These are phyloP conservation scores for Pythium monospermum DNA, from an alignment of 352 stramenopile genomes.

Conservation along the genomic window DNA sequence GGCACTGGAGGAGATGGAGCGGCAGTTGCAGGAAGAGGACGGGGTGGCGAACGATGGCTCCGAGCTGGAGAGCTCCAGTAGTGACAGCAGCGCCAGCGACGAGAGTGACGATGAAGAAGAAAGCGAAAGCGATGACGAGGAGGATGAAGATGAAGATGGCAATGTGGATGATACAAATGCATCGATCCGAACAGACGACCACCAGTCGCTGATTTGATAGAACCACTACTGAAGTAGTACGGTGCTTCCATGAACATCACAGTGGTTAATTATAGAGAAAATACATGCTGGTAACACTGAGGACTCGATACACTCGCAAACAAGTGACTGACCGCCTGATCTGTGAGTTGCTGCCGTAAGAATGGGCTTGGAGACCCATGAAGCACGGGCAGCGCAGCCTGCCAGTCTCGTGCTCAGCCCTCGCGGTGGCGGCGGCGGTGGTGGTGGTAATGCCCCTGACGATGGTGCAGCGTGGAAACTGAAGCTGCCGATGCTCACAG, in stretches of 20 bases:
- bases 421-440: background rate
- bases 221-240: too few relatives aligned
- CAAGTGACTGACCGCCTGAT: too few relatives aligned
- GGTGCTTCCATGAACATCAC: too few relatives aligned
- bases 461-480: background rate
- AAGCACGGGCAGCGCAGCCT: conserved; percentile 17
- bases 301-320: background rate
- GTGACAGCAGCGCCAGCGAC: conserved; percentile 18
- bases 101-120: conserved; percentile 10
- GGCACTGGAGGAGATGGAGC: conserved; percentile 72
- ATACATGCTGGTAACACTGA: too few relatives aligned
- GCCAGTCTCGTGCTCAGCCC: background rate
- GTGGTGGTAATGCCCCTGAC: too few relatives aligned
- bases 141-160: background rate
- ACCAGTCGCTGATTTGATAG: too few relatives aligned
- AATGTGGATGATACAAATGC: background rate
- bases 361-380: conserved; percentile 20
- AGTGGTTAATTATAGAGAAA: conserved; percentile 21
- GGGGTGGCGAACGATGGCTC: background rate
- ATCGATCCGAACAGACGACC: too few relatives aligned
- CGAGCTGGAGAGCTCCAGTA: background rate
- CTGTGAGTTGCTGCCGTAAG: too few relatives aligned
- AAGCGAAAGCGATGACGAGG: conserved; percentile 3
- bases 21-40: conserved; percentile 35
- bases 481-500: conserved; percentile 47